These are phyloP conservation scores for Fistulinella prunicolor DNA, from an alignment of 768 basidiomycete genomes.

Conservation along the genomic window DNA sequence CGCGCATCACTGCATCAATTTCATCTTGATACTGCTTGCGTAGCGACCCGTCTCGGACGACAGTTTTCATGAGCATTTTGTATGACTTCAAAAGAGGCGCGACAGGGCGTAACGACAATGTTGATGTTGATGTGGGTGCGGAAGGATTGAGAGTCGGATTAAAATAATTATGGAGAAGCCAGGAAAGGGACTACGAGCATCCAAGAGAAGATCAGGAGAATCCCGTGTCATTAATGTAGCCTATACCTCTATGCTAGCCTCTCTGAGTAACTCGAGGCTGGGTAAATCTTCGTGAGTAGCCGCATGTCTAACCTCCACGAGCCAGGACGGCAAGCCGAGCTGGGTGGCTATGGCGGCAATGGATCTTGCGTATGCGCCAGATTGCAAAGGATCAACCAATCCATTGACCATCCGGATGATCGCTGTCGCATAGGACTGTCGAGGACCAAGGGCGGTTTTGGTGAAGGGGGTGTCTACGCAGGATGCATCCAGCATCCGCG, in stretches of 20 bases:
- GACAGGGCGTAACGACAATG: slow-evolving; percentile 50
- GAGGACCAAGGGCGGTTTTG: slow-evolving; percentile 46
- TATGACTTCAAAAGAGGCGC: slow-evolving; percentile 70
- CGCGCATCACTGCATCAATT: slow-evolving; percentile 49
- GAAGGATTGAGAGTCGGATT: slow-evolving; percentile 67
- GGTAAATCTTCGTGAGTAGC: slow-evolving; percentile 96
- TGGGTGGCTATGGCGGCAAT: slow-evolving; percentile 87
- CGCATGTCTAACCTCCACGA: slow-evolving; percentile 92
- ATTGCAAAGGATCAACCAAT: slow-evolving; percentile 90
- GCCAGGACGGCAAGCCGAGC: slow-evolving; percentile 80
- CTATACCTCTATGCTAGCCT: slow-evolving; percentile 68
- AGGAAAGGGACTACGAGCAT: slow-evolving; percentile 62
- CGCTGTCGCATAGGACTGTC: slow-evolving; percentile 78
- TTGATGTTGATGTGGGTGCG: slow-evolving; percentile 30
- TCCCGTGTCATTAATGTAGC: slow-evolving; percentile 2
- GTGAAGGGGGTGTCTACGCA: slow-evolving; percentile 14
- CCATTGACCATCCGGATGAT: slow-evolving; percentile 91
- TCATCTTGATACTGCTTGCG: slow-evolving; percentile 48
- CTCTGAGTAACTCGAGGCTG: slow-evolving; percentile 71
- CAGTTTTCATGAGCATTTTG: slow-evolving; percentile 62
- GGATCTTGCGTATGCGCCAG: slow-evolving; percentile 84
- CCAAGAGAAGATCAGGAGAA: slow-evolving; percentile 7
- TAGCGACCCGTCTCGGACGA: slow-evolving; percentile 63
- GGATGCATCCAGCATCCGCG: slow-evolving; percentile 52
- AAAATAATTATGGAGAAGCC: slow-evolving; percentile 86